phyloP scores from a whole-genome alignment of 2,329 filamentous ascomycete species.

The Diaporthe sp. region DNA sequence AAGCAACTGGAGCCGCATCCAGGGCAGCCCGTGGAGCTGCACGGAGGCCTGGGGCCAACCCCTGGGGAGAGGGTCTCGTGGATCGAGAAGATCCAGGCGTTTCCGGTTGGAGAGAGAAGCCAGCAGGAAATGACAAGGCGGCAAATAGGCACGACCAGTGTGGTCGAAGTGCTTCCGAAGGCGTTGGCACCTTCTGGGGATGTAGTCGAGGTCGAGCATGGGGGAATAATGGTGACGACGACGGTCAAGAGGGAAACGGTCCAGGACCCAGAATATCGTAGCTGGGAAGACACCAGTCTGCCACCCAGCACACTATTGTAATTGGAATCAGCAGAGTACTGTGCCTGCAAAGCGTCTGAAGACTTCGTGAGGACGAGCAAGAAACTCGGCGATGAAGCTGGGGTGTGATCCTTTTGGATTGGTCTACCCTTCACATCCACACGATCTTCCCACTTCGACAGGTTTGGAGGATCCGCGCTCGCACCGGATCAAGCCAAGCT shows the following conservation, averaged over 20 bases:
- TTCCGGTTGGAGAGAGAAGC: conserved; percentile 10
- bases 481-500: no score
- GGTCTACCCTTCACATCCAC: background rate
- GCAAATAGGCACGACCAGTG: conserved; percentile 25
- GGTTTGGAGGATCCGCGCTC: background rate
- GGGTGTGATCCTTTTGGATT: background rate
- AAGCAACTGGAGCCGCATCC: background rate
- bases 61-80: conserved; percentile 25
- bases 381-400: background rate
- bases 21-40: conserved; percentile 4
- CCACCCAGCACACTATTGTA: conserved; percentile 13
- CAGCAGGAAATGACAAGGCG: conserved; percentile 12
- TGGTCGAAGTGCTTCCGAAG: conserved; percentile 21
- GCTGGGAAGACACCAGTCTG: background rate
- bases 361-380: background rate
- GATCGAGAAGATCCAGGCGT: conserved; percentile 29
- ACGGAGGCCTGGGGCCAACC: conserved; percentile 8
- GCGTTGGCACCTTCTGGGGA: background rate
- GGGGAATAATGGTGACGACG: conserved; percentile 26
- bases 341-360: background rate
- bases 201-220: background rate
- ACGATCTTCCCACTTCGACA: background rate
- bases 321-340: background rate
- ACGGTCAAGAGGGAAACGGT: conserved; percentile 18
- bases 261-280: background rate